Evolutionary conservation across 1,284 basidiomycete genomes (phyloP), one percentile per base, ranked within the genome.

Genomic region (Marasmius oreades): DNA sequence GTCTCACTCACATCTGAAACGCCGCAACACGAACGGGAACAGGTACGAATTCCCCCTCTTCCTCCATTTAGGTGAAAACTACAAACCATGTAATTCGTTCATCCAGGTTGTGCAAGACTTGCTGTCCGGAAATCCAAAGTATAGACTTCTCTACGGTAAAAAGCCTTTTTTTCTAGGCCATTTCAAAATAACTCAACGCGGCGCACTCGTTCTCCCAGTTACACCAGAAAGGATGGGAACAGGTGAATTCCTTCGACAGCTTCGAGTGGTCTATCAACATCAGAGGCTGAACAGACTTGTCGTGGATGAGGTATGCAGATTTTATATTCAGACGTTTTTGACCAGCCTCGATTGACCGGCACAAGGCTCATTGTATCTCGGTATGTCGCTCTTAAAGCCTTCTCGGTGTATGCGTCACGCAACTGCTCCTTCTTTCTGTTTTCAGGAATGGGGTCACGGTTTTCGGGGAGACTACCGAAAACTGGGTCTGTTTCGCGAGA

Each of bases 361-460:
- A 0, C 92, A 93, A 90, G 86, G 92, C 90, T 0, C 92, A 93
- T 68, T 93, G 92, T 60, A 92, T 94, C 55, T 90, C 88, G n/a
- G 86, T 89, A 61, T 64, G 78, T 64, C 28, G 34, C 16, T 0
- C 42, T 31, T 23, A n/a, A n/a, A n/a, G n/a, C n/a, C n/a, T n/a
- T n/a, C n/a, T n/a, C n/a, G n/a, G n/a, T n/a, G n/a, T n/a, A n/a
- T n/a, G n/a, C n/a, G n/a, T n/a, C n/a, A n/a, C n/a, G n/a, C n/a
- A n/a, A n/a, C n/a, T n/a, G n/a, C n/a, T n/a, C n/a, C n/a, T n/a
- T n/a, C n/a, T n/a, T n/a, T n/a, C n/a, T n/a, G n/a, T 36, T n/a
- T 22, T 23, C 61, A 90, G 88, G 91, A 92, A 77, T 93, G 92
- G 92, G 92, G 91, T 0, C 87, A 88, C 51, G 83, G 89, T 55